phyloP scores from a whole-genome alignment of 2,329 filamentous ascomycete species.

The Venturia oleaginea region DNA sequence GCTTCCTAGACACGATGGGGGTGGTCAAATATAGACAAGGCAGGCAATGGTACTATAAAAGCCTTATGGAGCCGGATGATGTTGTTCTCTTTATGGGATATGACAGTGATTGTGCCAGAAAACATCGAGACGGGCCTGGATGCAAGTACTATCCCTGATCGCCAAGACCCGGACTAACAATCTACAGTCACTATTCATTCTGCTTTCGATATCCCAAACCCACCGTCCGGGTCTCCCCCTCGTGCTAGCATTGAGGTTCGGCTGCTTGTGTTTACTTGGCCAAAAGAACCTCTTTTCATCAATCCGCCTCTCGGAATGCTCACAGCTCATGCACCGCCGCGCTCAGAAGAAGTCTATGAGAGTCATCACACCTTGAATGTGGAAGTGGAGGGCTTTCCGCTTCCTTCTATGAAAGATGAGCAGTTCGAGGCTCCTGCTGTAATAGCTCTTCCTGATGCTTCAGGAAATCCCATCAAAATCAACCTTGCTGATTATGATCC shows the following conservation, averaged over 20 bases:
- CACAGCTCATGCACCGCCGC: conserved; percentile 9
- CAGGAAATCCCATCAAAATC: conserved; percentile 3
- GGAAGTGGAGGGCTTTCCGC: conserved; percentile 8
- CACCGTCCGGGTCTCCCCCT: conserved; percentile 4
- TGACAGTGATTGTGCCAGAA: conserved; percentile 17
- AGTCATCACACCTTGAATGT: conserved; percentile 9
- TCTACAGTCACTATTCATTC: conserved; percentile 7
- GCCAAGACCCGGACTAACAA: background rate
- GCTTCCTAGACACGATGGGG: conserved; percentile 21
- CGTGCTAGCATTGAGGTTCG: conserved; percentile 11
- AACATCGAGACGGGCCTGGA: conserved; percentile 8
- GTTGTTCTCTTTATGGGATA: conserved; percentile 22
- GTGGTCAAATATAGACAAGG: conserved; percentile 21
- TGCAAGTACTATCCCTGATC: background rate
- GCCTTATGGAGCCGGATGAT: conserved; percentile 19
- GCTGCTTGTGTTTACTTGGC: conserved; percentile 11
- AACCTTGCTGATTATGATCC: conserved; percentile 11
- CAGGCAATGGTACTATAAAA: conserved; percentile 23
- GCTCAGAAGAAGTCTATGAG: conserved; percentile 3
- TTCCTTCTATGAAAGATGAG: background rate
- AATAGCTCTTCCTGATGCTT: conserved; percentile 7
- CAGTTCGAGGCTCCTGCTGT: background rate
- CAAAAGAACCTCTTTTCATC: conserved; percentile 12
- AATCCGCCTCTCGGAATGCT: conserved; percentile 9
- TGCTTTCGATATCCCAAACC: conserved; percentile 10